Evolutionary conservation across 2,329 filamentous ascomycete species (phyloP).

Genomic region (Pyricularia pennisetigena): DNA sequence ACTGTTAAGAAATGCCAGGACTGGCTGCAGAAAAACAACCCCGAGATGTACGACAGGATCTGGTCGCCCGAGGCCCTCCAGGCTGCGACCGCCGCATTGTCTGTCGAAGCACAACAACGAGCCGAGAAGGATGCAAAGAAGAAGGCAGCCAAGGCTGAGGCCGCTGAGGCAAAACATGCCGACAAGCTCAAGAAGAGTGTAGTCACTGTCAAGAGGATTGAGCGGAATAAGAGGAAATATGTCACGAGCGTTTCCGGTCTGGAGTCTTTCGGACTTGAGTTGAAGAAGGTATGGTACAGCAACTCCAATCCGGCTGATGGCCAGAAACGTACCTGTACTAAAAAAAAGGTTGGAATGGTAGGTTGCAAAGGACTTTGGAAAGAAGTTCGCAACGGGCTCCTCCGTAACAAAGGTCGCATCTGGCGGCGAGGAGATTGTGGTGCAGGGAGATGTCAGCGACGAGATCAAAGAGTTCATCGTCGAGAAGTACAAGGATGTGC

Average conservation of each 20-base stretch:
- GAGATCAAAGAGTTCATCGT: conserved; percentile 87
- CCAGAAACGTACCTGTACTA: neutral
- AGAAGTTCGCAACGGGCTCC: conserved; percentile 94
- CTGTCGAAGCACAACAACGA: conserved; percentile 84
- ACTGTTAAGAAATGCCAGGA: conserved; percentile 96
- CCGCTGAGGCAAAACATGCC: conserved; percentile 72
- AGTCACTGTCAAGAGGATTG: conserved; percentile 89
- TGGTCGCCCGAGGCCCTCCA: conserved; percentile 86
- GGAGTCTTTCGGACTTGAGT: conserved; percentile 80
- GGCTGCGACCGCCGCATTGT: conserved; percentile 76
- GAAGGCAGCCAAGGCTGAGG: conserved; percentile 90
- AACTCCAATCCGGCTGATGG: neutral
- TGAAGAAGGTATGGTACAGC: conserved; percentile 61
- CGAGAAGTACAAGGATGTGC: conserved; percentile 83
- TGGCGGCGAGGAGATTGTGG: conserved; percentile 91
- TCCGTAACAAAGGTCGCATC: conserved; percentile 83
- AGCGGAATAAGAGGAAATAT: conserved; percentile 95
- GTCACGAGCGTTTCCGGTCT: conserved; percentile 88
- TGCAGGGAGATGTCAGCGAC: conserved; percentile 92
- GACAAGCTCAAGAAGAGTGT: conserved; percentile 76
- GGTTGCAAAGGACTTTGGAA: conserved; percentile 90
- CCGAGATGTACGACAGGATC: conserved; percentile 63
- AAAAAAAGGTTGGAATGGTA: conserved; percentile 10
- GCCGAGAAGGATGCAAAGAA: conserved; percentile 94
- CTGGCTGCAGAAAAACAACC: conserved; percentile 74